Percentiles rank a stretch among this genome's conserved stretches.
These are phyloP conservation scores for Boletus coccyginus DNA, from an alignment of 768 basidiomycete species.

Conservation along the genomic window DNA sequence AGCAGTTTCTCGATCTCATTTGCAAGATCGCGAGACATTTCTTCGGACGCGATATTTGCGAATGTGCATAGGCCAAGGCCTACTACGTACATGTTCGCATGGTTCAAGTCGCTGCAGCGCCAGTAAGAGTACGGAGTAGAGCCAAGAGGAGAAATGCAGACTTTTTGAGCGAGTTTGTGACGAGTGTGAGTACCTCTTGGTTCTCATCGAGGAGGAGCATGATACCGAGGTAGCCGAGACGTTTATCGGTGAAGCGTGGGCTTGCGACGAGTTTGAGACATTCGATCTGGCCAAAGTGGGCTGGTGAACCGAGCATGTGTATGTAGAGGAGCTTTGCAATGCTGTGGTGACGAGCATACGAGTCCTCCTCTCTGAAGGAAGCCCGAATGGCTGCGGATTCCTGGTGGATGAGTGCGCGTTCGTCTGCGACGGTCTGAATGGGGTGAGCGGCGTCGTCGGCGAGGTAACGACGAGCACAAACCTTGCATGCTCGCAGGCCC, in stretches of 20 bases:
- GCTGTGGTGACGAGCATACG: slow-evolving; percentile 93
- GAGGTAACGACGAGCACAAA: slow-evolving; percentile 30
- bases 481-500: slow-evolving; percentile 97
- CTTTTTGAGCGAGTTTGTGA: slow-evolving; percentile 99
- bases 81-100: slow-evolving; percentile 98
- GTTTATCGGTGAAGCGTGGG: slow-evolving; percentile 93
- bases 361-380: slow-evolving; percentile 96
- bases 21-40: slow-evolving; percentile 97
- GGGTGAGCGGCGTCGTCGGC: slow-evolving; percentile 20
- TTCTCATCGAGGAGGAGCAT: slow-evolving; percentile 98
- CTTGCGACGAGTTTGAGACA: slow-evolving; percentile 93
- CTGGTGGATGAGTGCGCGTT: slow-evolving; percentile 93
- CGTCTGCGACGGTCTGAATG: slow-evolving; percentile 91
- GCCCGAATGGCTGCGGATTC: slow-evolving; percentile 97
- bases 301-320: slow-evolving; percentile 97
- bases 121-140: slow-evolving; percentile 7
- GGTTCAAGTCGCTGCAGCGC: slow-evolving; percentile 88
- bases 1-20: slow-evolving; percentile 98
- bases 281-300: slow-evolving; percentile 99
- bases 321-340: slow-evolving; percentile 98
- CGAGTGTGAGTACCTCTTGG: slow-evolving; percentile 94
- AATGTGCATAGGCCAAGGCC: slow-evolving; percentile 97
- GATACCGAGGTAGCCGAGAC: slow-evolving; percentile 94
- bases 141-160: slow-evolving; percentile 31
- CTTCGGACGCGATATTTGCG: slow-evolving; percentile 98